These are phyloP conservation scores for Rhizophora mangle DNA, from an alignment of 345 rosid genomes.

Conservation along the genomic window DNA sequence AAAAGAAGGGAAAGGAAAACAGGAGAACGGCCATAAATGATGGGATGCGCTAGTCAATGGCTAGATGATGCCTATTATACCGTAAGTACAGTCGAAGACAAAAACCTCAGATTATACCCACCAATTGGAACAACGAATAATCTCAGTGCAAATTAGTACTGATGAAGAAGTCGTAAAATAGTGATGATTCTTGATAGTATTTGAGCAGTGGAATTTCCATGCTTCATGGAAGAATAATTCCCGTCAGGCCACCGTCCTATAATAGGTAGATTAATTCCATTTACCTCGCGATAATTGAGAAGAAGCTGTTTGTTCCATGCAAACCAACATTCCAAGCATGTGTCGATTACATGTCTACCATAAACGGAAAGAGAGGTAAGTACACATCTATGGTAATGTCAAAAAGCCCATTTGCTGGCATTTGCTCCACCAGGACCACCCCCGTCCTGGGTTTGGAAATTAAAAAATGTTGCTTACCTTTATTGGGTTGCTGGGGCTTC, in stretches of 20 bases:
- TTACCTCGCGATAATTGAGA: constrained; percentile 3
- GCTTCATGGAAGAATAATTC: constrained; percentile 27
- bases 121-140: constrained; percentile 7
- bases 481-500: neutral
- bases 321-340: constrained; percentile 9
- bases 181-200: neutral
- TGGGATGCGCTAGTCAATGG: neutral
- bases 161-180: neutral
- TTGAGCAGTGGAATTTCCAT: constrained; percentile 22
- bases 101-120: constrained; percentile 20
- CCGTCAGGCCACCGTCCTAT: neutral
- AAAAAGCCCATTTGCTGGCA: constrained; percentile 6
- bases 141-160: neutral
- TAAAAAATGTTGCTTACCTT: neutral
- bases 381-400: neutral
- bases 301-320: neutral
- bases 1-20: no score
- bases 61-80: no score
- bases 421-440: constrained; percentile 4
- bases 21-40: no score
- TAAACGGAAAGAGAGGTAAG: neutral
- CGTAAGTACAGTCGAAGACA: neutral
- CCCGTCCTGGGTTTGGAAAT: no score
- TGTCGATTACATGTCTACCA: neutral
- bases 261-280: neutral